A percentile compares a stretch with the other conserved stretches of the same genome.
Evolutionary conservation across 2,329 filamentous ascomycete genomes (phyloP).

Genomic region (Ceratocystis lukuohia): DNA sequence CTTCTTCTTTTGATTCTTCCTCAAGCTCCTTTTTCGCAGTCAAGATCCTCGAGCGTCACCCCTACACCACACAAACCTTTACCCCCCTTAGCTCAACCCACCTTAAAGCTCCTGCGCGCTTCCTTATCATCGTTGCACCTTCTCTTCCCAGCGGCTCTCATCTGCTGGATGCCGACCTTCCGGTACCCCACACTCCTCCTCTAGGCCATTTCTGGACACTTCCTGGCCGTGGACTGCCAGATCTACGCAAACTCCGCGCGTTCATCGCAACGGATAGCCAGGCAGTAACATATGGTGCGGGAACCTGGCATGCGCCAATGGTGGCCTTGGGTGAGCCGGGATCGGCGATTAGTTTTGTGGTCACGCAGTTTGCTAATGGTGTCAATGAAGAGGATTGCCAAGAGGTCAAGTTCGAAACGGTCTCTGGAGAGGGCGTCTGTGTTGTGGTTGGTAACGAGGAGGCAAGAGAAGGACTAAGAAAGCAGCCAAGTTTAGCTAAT

Average conservation of each 20-base stretch:
- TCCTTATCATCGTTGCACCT: slow-evolving; percentile 82
- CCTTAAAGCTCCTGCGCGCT: slow-evolving; percentile 33
- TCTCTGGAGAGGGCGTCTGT: neutral
- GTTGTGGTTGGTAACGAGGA: neutral
- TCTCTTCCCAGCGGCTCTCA: slow-evolving; percentile 40
- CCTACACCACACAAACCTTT: slow-evolving; percentile 90
- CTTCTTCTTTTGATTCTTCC: slow-evolving; percentile 7
- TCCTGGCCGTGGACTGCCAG: slow-evolving; percentile 53
- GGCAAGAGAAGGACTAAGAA: neutral
- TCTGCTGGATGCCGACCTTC: slow-evolving; percentile 23
- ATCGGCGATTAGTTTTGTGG: slow-evolving; percentile 66
- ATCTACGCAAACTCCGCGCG: slow-evolving; percentile 54
- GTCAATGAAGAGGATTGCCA: slow-evolving; percentile 78
- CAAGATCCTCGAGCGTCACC: slow-evolving; percentile 72
- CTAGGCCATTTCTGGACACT: slow-evolving; percentile 29
- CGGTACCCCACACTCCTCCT: slow-evolving; percentile 7
- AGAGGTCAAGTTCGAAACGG: slow-evolving; percentile 38
- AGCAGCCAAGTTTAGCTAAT: neutral
- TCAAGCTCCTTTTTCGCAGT: slow-evolving; percentile 41
- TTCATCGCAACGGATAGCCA: slow-evolving; percentile 68
- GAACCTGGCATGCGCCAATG: slow-evolving; percentile 96
- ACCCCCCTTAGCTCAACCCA: slow-evolving; percentile 47
- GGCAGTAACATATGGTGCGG: slow-evolving; percentile 81
- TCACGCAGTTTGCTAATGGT: slow-evolving; percentile 79
- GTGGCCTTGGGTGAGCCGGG: slow-evolving; percentile 54